Evolutionary conservation across 768 basidiomycete species (phyloP).

Genomic region (Roridomyces roridus): DNA sequence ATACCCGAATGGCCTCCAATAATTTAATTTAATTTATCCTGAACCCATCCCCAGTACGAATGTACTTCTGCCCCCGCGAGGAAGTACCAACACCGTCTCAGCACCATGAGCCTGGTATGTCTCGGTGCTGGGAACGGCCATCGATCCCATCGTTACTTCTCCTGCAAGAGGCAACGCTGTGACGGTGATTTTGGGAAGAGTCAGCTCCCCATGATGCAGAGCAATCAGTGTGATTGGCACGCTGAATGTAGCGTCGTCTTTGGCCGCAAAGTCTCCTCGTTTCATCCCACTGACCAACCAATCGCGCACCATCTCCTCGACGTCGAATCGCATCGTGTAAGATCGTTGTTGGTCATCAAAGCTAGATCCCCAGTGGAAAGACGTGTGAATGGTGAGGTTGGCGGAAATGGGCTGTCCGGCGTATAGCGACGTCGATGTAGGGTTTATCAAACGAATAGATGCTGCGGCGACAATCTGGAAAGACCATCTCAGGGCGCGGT

Average conservation of each 20-base stretch:
- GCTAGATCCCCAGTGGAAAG: constrained; percentile 77
- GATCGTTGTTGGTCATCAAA: constrained; percentile 43
- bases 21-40: constrained; percentile 25
- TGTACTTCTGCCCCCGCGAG: constrained; percentile 81
- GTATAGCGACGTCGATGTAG: constrained; percentile 62
- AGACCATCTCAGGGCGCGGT: constrained; percentile 8
- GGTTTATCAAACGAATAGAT: constrained; percentile 52
- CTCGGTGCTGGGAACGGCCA: constrained; percentile 69
- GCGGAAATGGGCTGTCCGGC: constrained; percentile 89
- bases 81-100: constrained; percentile 79
- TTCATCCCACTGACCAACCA: constrained; percentile 93
- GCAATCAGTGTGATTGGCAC: constrained; percentile 83
- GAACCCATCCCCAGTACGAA: constrained; percentile 80
- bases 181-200: constrained; percentile 76
- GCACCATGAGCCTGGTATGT: constrained; percentile 88
- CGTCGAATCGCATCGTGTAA: constrained; percentile 77
- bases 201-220: constrained; percentile 81
- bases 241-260: constrained; percentile 65
- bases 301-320: constrained; percentile 80
- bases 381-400: constrained; percentile 68
- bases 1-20: constrained; percentile 19
- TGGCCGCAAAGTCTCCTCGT: constrained; percentile 80
- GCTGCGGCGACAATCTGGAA: constrained; percentile 75
- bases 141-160: constrained; percentile 62
- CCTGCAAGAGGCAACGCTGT: constrained; percentile 61